Conservation (phyloP, 495 filamentous ascomycete genomes). For the Tuber aestivum region DNA sequence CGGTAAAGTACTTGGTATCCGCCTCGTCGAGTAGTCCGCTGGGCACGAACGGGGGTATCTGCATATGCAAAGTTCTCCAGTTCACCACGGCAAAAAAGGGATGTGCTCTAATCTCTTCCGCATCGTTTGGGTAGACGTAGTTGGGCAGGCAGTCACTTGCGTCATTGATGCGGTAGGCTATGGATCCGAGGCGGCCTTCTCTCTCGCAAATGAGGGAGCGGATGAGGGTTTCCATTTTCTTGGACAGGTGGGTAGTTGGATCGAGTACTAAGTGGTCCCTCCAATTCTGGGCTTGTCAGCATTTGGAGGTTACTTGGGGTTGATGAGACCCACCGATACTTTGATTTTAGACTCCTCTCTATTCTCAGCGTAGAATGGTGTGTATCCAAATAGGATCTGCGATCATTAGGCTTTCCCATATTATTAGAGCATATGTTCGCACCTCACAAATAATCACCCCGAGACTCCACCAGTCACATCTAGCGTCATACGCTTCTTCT, state of each 20-base stretch:
- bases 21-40: conserved; percentile 58
- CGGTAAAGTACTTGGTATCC: conserved; percentile 86
- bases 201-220: conserved; percentile 68
- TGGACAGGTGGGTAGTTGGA: conserved; percentile 54
- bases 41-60: conserved; percentile 70
- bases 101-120: conserved; percentile 70
- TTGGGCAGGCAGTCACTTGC: conserved; percentile 40
- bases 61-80: conserved; percentile 63
- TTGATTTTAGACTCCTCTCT: conserved; percentile 72
- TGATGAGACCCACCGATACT: conserved; percentile 58
- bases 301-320: conserved; percentile 29
- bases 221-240: conserved; percentile 66
- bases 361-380: conserved; percentile 78
- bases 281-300: conserved; percentile 42
- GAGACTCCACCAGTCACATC: conserved; percentile 96
- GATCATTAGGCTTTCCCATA: conserved; percentile 11
- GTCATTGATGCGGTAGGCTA: conserved; percentile 26
- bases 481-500: conserved; percentile 76
- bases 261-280: conserved; percentile 58
- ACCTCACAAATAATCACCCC: conserved; percentile 87
- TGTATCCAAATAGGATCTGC: conserved; percentile 80
- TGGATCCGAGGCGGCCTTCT: conserved; percentile 66
- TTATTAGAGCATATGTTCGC: background rate
- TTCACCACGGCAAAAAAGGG: conserved; percentile 63
- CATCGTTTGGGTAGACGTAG: conserved; percentile 73